Evolutionary conservation across 208 protist species (phyloP).

Genomic region (Trypanosoma boissoni): DNA sequence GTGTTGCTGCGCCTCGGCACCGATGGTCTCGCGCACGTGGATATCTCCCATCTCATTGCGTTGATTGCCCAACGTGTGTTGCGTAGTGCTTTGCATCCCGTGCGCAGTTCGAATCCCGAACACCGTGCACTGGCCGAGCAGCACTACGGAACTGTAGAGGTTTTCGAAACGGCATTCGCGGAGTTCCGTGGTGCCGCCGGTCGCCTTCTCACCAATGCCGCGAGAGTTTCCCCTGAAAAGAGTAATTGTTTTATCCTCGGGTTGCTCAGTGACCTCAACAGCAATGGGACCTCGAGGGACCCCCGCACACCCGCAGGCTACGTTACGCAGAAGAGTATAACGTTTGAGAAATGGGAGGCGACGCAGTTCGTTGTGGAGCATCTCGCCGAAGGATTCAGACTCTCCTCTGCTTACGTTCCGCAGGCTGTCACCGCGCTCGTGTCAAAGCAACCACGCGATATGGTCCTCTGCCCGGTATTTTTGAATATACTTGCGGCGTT

Average conservation of each 20-base stretch:
- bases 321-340: conserved; percentile 70
- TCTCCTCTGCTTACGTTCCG: conserved; percentile 36
- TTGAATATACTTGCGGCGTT: conserved; percentile 83
- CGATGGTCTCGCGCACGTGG: conserved; percentile 26
- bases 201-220: conserved; percentile 39
- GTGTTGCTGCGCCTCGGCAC: conserved; percentile 45
- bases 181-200: conserved; percentile 54
- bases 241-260: conserved; percentile 51
- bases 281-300: conserved; percentile 46
- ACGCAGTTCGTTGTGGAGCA: conserved; percentile 69
- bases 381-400: conserved; percentile 56
- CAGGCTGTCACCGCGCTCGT: conserved; percentile 48
- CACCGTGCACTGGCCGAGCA: conserved; percentile 48
- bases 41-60: conserved; percentile 36
- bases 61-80: conserved; percentile 37
- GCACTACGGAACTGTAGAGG: conserved; percentile 51
- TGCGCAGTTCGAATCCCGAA: conserved; percentile 31
- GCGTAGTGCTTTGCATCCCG: conserved; percentile 68
- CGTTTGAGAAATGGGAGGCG: conserved; percentile 67
- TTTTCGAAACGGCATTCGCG: conserved; percentile 55
- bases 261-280: conserved; percentile 42
- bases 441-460: conserved; percentile 43
- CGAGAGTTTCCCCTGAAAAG: conserved; percentile 36
- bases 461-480: conserved; percentile 74
- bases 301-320: conserved; percentile 53